Percentiles rank a stretch among this genome's conserved stretches.
Evolutionary conservation across 352 stramenopile species (phyloP).

Genomic region (Phytophthora rubi): DNA sequence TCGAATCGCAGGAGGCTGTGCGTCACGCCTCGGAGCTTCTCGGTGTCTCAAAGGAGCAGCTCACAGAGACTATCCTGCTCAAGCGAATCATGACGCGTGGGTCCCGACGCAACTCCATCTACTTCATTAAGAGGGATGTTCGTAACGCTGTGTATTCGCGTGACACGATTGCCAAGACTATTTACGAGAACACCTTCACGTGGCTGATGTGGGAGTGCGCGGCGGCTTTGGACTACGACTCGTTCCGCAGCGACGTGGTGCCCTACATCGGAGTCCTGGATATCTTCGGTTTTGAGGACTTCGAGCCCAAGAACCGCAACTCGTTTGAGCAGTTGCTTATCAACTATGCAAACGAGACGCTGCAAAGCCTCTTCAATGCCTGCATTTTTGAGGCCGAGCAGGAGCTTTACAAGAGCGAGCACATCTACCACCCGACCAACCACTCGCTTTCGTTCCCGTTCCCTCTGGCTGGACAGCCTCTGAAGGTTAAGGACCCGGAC

Average conservation of each 20-base stretch:
- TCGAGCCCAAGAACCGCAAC: constrained; percentile 90
- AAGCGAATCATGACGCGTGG: constrained; percentile 85
- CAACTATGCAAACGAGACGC: constrained; percentile 93
- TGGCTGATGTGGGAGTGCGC: constrained; percentile 90
- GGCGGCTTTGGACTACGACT: constrained; percentile 79
- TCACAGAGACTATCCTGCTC: constrained; percentile 78
- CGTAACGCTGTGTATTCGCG: constrained; percentile 81
- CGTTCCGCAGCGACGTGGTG: constrained; percentile 79
- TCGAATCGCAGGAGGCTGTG: constrained; percentile 54
- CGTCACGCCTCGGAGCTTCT: constrained; percentile 66
- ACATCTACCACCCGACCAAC: constrained; percentile 86
- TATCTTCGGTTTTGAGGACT: constrained; percentile 94
- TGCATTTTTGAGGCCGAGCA: constrained; percentile 90
- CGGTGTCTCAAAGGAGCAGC: constrained; percentile 62
- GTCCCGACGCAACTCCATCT: constrained; percentile 76
- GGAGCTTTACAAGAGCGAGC: constrained; percentile 81
- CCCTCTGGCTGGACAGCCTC: constrained; percentile 46
- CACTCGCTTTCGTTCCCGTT: constrained; percentile 84
- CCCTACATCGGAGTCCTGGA: constrained; percentile 92
- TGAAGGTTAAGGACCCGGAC: constrained; percentile 42
- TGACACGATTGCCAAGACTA: constrained; percentile 91
- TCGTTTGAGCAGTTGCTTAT: constrained; percentile 93
- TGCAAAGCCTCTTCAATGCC: constrained; percentile 91
- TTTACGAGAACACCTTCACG: constrained; percentile 90
- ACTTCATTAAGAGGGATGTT: constrained; percentile 76